Conservation (phyloP, 441 rosid species). For the Erysimum cheiri region DNA sequence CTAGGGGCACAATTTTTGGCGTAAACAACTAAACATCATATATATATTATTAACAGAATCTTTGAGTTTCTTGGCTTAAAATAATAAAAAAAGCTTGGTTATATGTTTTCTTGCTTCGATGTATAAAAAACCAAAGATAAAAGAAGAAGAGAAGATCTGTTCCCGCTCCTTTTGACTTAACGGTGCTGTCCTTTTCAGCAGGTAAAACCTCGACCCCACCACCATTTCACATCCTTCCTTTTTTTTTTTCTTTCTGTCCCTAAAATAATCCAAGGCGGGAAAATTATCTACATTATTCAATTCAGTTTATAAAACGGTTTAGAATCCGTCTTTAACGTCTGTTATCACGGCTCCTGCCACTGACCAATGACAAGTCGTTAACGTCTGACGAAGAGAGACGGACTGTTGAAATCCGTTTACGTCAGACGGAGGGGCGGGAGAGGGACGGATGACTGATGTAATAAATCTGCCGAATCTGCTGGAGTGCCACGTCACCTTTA, state of each 20-base stretch:
- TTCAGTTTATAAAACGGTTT: conserved; percentile 31
- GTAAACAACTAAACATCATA: not conserved
- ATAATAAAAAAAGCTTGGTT: conserved; percentile 6
- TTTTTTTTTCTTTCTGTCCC: not conserved
- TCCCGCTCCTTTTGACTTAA: conserved; percentile 49
- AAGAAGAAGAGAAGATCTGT: conserved; percentile 40
- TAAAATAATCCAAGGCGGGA: conserved; percentile 41
- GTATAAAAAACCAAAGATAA: conserved; percentile 17
- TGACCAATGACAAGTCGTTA: conserved; percentile 21
- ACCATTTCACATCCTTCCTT: not conserved
- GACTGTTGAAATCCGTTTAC: conserved; percentile 34
- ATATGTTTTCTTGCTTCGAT: conserved; percentile 18
- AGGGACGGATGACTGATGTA: conserved; percentile 41
- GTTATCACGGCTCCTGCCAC: conserved; percentile 24
- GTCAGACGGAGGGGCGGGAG: conserved; percentile 34
- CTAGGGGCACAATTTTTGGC: conserved; percentile 38
- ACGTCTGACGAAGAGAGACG: conserved; percentile 20
- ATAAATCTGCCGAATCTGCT: conserved; percentile 32
- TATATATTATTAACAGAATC: not conserved
- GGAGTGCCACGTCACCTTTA: conserved; percentile 34
- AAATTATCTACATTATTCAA: conserved; percentile 21
- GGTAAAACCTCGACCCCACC: conserved; percentile 44
- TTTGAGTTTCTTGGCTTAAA: conserved; percentile 23
- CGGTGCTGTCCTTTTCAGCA: conserved; percentile 47
- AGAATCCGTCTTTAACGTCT: conserved; percentile 36